These are phyloP conservation scores for Microascus cirrosus DNA, from an alignment of 2,329 filamentous ascomycete genomes.

Conservation along the genomic window DNA sequence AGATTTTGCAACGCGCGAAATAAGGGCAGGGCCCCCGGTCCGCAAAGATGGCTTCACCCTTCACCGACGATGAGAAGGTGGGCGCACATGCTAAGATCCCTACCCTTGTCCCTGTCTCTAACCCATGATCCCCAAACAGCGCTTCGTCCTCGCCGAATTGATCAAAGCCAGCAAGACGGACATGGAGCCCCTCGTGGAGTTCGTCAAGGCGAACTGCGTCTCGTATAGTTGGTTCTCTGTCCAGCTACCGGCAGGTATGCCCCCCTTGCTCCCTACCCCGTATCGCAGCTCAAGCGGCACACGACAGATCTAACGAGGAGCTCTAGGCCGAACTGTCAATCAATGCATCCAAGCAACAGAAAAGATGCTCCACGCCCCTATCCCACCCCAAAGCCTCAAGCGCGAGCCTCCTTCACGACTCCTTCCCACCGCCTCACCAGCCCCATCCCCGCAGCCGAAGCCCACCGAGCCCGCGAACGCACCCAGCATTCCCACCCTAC, in stretches of 20 bases:
- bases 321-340: slow-evolving; percentile 32
- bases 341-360: slow-evolving; percentile 31
- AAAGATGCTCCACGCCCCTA: slow-evolving; percentile 22
- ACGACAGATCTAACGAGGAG: slow-evolving; percentile 3
- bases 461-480: not conserved
- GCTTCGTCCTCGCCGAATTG: slow-evolving; percentile 46
- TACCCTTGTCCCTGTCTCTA: slow-evolving; percentile 4
- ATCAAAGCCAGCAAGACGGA: slow-evolving; percentile 44
- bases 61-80: slow-evolving; percentile 43
- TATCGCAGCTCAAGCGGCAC: not conserved
- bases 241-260: slow-evolving; percentile 33
- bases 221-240: slow-evolving; percentile 34
- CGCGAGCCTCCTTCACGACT: slow-evolving; percentile 11
- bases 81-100: slow-evolving; percentile 7
- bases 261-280: not conserved
- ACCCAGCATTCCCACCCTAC: not conserved
- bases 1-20: not conserved
- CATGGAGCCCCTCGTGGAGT: slow-evolving; percentile 30
- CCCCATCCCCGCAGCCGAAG: not conserved
- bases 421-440: not conserved
- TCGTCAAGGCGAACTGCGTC: slow-evolving; percentile 29
- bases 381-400: slow-evolving; percentile 18
- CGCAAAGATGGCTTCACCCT: slow-evolving; percentile 15
- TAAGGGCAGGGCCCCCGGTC: not conserved
- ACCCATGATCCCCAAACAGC: slow-evolving; percentile 21